Conservation (phyloP, 75 land plant species). For the Picea glauca region DNA sequence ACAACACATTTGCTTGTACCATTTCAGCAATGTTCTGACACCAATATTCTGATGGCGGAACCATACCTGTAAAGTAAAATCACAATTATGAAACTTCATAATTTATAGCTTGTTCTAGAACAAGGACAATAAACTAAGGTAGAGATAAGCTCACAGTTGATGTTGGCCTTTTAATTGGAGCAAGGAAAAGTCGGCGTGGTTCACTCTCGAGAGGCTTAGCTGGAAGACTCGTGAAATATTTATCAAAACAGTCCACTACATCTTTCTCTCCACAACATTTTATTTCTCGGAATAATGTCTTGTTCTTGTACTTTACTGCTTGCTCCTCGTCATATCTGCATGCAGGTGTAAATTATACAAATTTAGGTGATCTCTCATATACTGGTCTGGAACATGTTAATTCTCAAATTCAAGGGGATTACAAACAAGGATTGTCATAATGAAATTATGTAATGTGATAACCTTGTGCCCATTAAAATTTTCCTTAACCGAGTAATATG, state of each 20-base stretch:
- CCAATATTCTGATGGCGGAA: constrained; percentile 26
- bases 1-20: constrained; percentile 22
- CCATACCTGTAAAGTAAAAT: constrained; percentile 18
- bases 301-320: constrained; percentile 18
- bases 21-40: constrained; percentile 13
- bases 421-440: not conserved
- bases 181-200: constrained; percentile 24
- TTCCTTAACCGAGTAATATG: no score
- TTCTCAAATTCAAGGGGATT: not conserved
- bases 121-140: constrained; percentile 1
- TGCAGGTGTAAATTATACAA: not conserved
- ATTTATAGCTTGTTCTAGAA: not conserved
- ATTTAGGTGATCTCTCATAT: not conserved
- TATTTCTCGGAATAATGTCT: constrained; percentile 13
- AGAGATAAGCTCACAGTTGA: constrained; percentile 4
- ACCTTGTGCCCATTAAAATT: no score
- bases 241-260: constrained; percentile 22
- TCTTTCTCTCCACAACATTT: constrained; percentile 16
- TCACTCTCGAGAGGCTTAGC: constrained; percentile 20
- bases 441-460: not conserved
- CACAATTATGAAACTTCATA: not conserved
- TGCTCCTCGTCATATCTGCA: constrained; percentile 19
- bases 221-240: constrained; percentile 25
- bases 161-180: constrained; percentile 22
- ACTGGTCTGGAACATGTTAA: not conserved